These are phyloP conservation scores for Calonectria fujianensis DNA, from an alignment of 2,329 filamentous ascomycete genomes.

Conservation along the genomic window DNA sequence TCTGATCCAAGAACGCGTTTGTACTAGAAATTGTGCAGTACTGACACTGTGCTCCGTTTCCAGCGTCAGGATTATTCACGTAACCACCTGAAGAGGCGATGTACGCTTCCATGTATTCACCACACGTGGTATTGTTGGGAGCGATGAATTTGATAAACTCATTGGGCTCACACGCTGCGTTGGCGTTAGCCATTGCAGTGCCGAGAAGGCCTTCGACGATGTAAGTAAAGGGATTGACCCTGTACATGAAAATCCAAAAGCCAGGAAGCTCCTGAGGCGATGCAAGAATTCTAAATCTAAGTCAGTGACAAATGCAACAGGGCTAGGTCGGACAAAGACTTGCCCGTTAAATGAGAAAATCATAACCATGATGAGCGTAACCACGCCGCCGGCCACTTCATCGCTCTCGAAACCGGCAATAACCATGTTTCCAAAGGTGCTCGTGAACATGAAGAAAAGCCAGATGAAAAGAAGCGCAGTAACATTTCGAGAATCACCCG, in stretches of 20 bases:
- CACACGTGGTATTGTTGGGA: conserved; percentile 32
- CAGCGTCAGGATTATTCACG: conserved; percentile 26
- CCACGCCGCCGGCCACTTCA: conserved; percentile 78
- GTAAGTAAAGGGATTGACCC: conserved; percentile 41
- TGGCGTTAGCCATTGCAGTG: conserved; percentile 32
- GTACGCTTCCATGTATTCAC: conserved; percentile 34
- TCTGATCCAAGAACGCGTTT: conserved; percentile 61
- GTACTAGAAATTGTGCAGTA: conserved; percentile 64
- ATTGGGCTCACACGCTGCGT: conserved; percentile 32
- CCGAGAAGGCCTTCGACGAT: conserved; percentile 40
- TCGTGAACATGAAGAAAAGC: conserved; percentile 78
- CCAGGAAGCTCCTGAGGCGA: conserved; percentile 32
- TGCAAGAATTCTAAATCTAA: conserved; percentile 29
- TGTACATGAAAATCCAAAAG: conserved; percentile 44
- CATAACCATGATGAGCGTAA: conserved; percentile 77
- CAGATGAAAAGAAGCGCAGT: conserved; percentile 79
- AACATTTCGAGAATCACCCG: conserved; percentile 69
- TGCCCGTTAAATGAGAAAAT: conserved; percentile 72
- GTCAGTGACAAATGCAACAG: not conserved
- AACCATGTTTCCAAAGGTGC: conserved; percentile 78
- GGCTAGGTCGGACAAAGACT: not conserved
- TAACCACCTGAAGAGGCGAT: conserved; percentile 30
- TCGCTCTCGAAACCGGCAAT: conserved; percentile 78
- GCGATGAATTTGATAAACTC: conserved; percentile 37
- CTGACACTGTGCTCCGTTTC: conserved; percentile 60